Evolutionary conservation across 2,329 filamentous ascomycete genomes (phyloP), one percentile per base, ranked within the genome.

Genomic region (Coleophoma cylindrospora): DNA sequence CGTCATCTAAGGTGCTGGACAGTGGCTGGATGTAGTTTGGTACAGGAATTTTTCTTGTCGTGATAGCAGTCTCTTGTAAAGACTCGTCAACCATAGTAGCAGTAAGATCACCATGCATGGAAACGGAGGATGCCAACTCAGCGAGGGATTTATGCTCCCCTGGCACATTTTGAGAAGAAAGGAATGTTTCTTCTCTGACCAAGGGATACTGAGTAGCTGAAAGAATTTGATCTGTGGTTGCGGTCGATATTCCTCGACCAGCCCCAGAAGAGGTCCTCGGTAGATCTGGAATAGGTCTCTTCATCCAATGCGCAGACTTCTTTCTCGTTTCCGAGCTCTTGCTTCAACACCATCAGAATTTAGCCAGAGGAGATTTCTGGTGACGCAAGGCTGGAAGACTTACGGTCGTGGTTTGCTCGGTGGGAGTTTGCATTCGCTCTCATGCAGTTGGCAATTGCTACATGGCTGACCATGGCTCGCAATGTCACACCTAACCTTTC

Each of bases 301-400:
- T 33, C 44, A 15, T 56, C 57, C 22, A 54, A 36, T 41, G 60
- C 58, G 8, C 27, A 45, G 37, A 63, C 59, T 36, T 64, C 61
- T 44, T 55, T 54, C 3, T 60, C 56, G 41, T 63, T 62, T 2
- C 61, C 52, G 8, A 55, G 47, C 19, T 58, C 61, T 44, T 54
- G 57, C 19, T 46, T 47, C 57, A 58, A 61, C 3, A 48, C 37
- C 2, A 27, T 27, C 27, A 27, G 27, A 27, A 8, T 27, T 27
- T 27, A 27, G 9, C 2, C 6, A 27, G 27, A 27, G 19, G 19
- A 19, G 19, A 3, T 10, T 27, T 6, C 27, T 10, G 27, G 14
- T 19, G 40, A 22, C 17, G 5, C 40, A 22, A 7, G 8, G 17
- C 3, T 13, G 19, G 17, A 41, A 22, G 17, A 17, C 40, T 11